Evolutionary conservation across 164 flowering plant species (phyloP).

Genomic region (Vitis riparia): DNA sequence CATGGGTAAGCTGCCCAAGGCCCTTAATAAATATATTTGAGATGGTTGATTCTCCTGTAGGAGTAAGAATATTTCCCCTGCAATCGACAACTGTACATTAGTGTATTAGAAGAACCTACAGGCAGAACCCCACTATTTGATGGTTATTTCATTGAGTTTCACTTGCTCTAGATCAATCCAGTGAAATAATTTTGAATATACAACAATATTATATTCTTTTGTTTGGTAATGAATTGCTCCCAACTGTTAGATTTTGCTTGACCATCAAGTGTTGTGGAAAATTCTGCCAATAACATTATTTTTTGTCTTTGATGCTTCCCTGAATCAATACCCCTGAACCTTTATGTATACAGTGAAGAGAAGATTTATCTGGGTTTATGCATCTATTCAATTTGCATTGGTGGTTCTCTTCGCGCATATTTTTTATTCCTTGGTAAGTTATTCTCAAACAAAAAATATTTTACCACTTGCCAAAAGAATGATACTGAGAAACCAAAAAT

Average conservation of each 20-base stretch:
- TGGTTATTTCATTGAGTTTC: no score
- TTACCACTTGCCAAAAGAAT: no score
- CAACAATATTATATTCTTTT: no score
- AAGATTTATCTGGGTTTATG: conserved; percentile 83
- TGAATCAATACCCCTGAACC: not conserved
- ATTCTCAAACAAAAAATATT: not conserved
- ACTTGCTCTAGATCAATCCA: no score
- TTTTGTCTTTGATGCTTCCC: not conserved
- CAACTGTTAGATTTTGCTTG: not conserved
- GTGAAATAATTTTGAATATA: no score
- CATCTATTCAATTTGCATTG: conserved; percentile 75
- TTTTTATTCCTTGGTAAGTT: conserved; percentile 77
- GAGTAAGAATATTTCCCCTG: no score
- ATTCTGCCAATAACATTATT: not conserved
- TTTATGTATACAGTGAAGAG: conserved; percentile 51
- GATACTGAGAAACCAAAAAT: no score
- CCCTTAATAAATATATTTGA: not conserved
- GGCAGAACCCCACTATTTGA: no score
- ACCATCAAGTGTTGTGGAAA: no score
- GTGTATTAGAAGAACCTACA: no score
- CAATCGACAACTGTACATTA: no score
- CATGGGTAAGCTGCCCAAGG: conserved; percentile 63
- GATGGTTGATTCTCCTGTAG: conserved; percentile 1
- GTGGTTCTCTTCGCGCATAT: conserved; percentile 92
- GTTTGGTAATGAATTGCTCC: no score